phyloP scores from a whole-genome alignment of 352 stramenopile genomes.

The Pythium brassicae region DNA sequence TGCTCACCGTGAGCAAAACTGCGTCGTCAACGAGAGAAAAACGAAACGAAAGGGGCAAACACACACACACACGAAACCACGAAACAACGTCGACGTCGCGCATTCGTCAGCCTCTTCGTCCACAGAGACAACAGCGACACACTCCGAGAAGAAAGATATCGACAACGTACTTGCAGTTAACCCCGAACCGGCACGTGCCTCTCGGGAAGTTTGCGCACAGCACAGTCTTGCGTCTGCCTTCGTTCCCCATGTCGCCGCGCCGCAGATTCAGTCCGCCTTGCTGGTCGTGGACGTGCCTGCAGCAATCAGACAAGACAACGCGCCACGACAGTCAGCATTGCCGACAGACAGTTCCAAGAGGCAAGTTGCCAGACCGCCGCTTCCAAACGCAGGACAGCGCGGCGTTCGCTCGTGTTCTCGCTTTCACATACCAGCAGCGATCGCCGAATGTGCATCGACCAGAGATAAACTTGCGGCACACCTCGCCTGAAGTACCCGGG shows the following conservation, averaged over 20 bases:
- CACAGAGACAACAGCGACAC: not conserved
- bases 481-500: slow-evolving; percentile 38
- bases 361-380: too few species aligned
- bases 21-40: slow-evolving; percentile 9
- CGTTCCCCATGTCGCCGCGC: slow-evolving; percentile 26
- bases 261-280: slow-evolving; percentile 8
- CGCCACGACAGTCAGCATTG: not conserved
- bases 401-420: not conserved
- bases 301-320: slow-evolving; percentile 10
- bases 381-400: slow-evolving; percentile 7
- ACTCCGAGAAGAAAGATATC: slow-evolving; percentile 6
- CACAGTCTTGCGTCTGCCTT: slow-evolving; percentile 65
- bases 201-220: slow-evolving; percentile 72
- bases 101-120: not conserved
- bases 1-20: slow-evolving; percentile 82
- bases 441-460: slow-evolving; percentile 75
- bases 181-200: slow-evolving; percentile 75
- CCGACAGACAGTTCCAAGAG: too few species aligned
- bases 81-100: not conserved
- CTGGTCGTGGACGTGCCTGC: slow-evolving; percentile 58
- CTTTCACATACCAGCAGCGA: slow-evolving; percentile 66
- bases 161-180: slow-evolving; percentile 81
- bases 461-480: slow-evolving; percentile 74
- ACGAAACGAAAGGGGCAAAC: slow-evolving; percentile 4
- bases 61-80: not conserved